These are phyloP conservation scores for Scedosporium minutisporum DNA, from an alignment of 2,329 filamentous ascomycete species.

Conservation along the genomic window DNA sequence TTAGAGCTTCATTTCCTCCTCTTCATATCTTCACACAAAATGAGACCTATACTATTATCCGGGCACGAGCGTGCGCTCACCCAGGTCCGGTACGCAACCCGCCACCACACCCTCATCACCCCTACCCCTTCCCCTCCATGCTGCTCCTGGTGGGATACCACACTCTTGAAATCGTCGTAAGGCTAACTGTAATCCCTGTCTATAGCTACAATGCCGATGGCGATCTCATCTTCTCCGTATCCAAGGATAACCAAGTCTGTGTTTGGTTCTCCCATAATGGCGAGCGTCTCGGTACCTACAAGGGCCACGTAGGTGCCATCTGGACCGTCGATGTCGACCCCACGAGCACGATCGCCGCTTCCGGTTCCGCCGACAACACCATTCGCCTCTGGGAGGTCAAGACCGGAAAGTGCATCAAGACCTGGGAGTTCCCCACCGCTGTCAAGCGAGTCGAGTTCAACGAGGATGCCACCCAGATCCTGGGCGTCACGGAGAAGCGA, in stretches of 20 bases:
- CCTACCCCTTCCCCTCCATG: constrained; percentile 9
- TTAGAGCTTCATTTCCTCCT: neutral
- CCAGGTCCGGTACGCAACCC: constrained; percentile 65
- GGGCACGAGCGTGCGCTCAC: constrained; percentile 96
- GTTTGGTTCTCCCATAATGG: constrained; percentile 97
- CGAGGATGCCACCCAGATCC: constrained; percentile 79
- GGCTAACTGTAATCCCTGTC: constrained; percentile 10
- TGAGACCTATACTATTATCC: constrained; percentile 93
- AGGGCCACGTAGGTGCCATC: constrained; percentile 93
- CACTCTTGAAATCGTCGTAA: neutral
- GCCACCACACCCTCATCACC: too few species aligned
- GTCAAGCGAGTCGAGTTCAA: constrained; percentile 98
- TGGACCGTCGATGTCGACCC: constrained; percentile 98
- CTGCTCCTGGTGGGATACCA: constrained; percentile 2
- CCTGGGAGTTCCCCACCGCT: constrained; percentile 93
- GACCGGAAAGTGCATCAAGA: constrained; percentile 86
- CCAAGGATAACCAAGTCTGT: constrained; percentile 95
- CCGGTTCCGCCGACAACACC: constrained; percentile 95
- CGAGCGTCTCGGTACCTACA: constrained; percentile 93
- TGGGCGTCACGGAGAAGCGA: constrained; percentile 96
- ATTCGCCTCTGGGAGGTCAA: constrained; percentile 95
- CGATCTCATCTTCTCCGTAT: constrained; percentile 90
- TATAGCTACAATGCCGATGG: constrained; percentile 82
- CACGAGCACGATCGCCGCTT: constrained; percentile 82
- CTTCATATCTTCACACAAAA: constrained; percentile 38